A percentile compares a stretch with the other conserved stretches of the same genome.
Conservation (phyloP, 1,284 basidiomycete genomes). For the Puccinia horiana region DNA sequence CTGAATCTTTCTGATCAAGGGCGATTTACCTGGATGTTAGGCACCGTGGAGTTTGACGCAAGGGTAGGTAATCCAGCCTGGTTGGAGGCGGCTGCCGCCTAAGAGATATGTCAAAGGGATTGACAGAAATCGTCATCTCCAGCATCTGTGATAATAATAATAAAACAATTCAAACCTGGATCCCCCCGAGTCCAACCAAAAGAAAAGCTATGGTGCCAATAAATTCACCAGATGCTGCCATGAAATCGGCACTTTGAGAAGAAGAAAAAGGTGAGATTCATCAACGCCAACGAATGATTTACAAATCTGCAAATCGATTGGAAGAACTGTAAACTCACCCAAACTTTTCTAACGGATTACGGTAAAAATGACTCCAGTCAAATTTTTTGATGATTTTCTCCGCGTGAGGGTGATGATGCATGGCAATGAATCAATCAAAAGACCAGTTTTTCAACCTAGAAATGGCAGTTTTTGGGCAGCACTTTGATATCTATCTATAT, state of each 20-base stretch:
- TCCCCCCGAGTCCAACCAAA: slow-evolving; percentile 46
- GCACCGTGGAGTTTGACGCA: slow-evolving; percentile 6
- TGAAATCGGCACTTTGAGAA: slow-evolving; percentile 23
- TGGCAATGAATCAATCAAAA: background rate
- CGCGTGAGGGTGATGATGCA: slow-evolving; percentile 7
- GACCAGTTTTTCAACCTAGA: background rate
- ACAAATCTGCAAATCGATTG: background rate
- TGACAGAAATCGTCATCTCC: background rate
- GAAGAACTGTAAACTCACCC: background rate
- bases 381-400: slow-evolving; percentile 22
- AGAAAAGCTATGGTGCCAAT: slow-evolving; percentile 43
- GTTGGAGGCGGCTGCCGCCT: slow-evolving; percentile 20
- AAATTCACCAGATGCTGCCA: slow-evolving; percentile 44
- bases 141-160: background rate
- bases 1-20: background rate
- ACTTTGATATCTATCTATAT: background rate
- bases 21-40: background rate
- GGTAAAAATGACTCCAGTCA: slow-evolving; percentile 30
- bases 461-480: background rate
- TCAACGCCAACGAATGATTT: no score
- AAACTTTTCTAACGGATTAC: slow-evolving; percentile 18
- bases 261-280: background rate
- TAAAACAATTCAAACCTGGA: slow-evolving; percentile 33
- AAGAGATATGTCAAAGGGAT: background rate
- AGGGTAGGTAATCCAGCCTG: slow-evolving; percentile 18